These are phyloP conservation scores for Ophiostoma perfectum DNA, from an alignment of 2,329 filamentous ascomycete species.

Conservation along the genomic window DNA sequence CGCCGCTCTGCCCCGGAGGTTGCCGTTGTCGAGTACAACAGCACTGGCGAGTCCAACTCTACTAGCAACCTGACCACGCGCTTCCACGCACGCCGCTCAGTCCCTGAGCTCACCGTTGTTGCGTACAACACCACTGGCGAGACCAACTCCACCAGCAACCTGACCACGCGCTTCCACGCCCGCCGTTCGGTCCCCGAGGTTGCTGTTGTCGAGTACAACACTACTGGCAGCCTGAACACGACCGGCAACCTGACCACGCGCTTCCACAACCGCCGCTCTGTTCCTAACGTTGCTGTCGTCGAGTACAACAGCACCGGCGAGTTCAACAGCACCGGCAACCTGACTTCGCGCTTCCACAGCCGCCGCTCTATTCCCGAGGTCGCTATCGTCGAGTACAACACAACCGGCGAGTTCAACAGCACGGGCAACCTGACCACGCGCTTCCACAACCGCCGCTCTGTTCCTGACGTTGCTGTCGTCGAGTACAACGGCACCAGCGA, in stretches of 20 bases:
- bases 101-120: not conserved
- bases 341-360: no score
- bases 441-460: not conserved
- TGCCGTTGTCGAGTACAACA: not conserved
- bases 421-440: not conserved
- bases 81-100: not conserved
- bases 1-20: not conserved
- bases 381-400: not conserved
- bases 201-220: not conserved
- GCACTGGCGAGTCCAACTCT: not conserved
- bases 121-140: not conserved
- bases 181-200: not conserved
- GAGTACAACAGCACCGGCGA: not conserved
- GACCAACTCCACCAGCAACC: not conserved
- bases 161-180: not conserved
- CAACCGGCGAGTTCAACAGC: not conserved
- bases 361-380: no score
- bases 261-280: not conserved
- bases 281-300: not conserved
- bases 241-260: not conserved
- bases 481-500: no score
- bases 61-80: not conserved
- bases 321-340: not conserved
- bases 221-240: no score
- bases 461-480: not conserved